A percentile compares a stretch with the other conserved stretches of the same genome.
Evolutionary conservation across 1,284 basidiomycete genomes (phyloP).

Genomic region (Leucoagaricus sp.): DNA sequence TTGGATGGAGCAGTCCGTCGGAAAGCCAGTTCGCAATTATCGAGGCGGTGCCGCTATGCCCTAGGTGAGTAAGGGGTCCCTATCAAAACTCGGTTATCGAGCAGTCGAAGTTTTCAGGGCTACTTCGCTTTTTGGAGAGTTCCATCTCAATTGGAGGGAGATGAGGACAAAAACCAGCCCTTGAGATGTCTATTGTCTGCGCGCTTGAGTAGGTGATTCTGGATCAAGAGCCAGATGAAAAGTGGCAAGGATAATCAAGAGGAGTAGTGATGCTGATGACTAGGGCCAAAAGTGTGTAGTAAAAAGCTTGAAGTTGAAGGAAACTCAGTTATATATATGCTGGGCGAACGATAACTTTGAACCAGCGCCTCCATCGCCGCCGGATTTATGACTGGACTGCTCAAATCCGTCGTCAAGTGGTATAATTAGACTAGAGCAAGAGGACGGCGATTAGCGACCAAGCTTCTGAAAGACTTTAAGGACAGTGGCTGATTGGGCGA

Average conservation of each 20-base stretch:
- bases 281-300: not conserved
- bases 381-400: not conserved
- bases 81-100: slow-evolving; percentile 1
- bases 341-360: not conserved
- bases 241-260: not conserved
- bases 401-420: not conserved
- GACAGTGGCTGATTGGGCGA: not conserved
- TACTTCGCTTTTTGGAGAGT: not conserved
- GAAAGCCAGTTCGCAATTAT: not conserved
- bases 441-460: too few species aligned
- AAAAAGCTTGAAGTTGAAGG: not conserved
- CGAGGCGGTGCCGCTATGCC: not conserved
- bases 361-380: not conserved
- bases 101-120: not conserved
- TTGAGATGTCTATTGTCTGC: not conserved
- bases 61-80: not conserved
- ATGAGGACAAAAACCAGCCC: not conserved
- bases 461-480: not conserved
- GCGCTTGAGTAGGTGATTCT: not conserved
- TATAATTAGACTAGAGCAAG: not conserved
- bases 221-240: not conserved
- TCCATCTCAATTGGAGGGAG: not conserved
- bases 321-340: not conserved
- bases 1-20: not conserved
- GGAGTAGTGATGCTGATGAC: not conserved